These are phyloP conservation scores for Alternaria sp. DNA, from an alignment of 2,329 filamentous ascomycete genomes.

Conservation along the genomic window DNA sequence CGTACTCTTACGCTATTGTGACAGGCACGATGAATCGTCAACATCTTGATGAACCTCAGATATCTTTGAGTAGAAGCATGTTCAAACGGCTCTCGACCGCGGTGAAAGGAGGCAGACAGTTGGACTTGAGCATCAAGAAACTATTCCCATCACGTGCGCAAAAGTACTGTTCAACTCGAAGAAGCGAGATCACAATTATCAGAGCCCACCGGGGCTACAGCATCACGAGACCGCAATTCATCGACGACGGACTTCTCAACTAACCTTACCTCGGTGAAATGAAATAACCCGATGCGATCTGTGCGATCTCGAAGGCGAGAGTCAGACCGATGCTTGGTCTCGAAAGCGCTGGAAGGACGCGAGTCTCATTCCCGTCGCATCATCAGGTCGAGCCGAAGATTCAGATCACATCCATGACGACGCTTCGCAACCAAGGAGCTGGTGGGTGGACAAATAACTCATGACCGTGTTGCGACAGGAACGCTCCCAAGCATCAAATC, in stretches of 20 bases:
- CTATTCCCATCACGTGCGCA: not conserved
- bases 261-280: not conserved
- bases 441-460: too few species aligned
- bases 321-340: too few species aligned
- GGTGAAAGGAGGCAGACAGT: not conserved
- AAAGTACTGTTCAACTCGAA: not conserved
- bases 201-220: not conserved
- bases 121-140: accelerated
- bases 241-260: not conserved
- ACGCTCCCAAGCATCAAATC: not conserved
- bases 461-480: not conserved
- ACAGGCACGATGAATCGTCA: too few species aligned
- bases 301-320: not conserved
- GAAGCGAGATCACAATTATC: accelerated
- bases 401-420: too few species aligned
- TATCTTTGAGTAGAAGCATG: too few species aligned
- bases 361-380: too few species aligned
- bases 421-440: too few species aligned
- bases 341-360: too few species aligned
- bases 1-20: too few species aligned
- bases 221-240: not conserved
- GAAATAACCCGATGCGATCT: not conserved
- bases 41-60: too few species aligned
- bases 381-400: too few species aligned
- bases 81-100: too few species aligned